These are phyloP conservation scores for Castanospermum australe DNA, from an alignment of 306 rosid species.

Conservation along the genomic window DNA sequence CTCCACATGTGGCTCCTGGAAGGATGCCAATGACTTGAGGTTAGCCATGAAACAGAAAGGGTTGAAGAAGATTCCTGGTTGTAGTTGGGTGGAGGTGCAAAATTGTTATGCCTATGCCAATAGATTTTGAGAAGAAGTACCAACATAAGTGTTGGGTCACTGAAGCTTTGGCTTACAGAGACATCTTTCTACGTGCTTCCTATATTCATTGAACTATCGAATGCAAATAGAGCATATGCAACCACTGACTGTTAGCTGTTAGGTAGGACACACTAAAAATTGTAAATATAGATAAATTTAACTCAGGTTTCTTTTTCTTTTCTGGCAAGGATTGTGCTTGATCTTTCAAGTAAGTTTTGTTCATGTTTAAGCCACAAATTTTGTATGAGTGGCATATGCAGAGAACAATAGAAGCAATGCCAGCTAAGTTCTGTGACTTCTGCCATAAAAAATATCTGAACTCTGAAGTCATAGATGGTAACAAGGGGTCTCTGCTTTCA, in stretches of 20 bases:
- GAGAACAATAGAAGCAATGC: not conserved
- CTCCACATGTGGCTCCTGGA: constrained; percentile 46
- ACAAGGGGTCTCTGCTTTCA: not conserved
- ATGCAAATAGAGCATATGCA: not conserved
- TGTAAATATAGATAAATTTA: constrained; percentile 14
- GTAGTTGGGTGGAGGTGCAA: constrained; percentile 66
- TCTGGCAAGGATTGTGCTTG: not conserved
- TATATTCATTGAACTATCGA: not conserved
- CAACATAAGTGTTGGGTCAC: not conserved
- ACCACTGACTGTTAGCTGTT: not conserved
- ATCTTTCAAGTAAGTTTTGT: not conserved
- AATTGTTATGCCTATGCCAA: not conserved
- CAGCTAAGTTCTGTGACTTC: not conserved
- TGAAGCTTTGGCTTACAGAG: not conserved
- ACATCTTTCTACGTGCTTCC: not conserved
- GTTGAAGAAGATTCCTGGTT: constrained; percentile 55
- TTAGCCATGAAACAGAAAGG: constrained; percentile 58
- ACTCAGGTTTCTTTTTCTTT: not conserved
- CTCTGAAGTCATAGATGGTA: not conserved
- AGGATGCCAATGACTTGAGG: constrained; percentile 55
- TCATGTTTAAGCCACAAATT: not conserved
- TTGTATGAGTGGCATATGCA: not conserved
- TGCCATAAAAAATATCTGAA: not conserved
- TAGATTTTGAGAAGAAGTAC: not conserved
- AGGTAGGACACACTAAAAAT: constrained; percentile 10